Evolutionary conservation across 2,329 filamentous ascomycete genomes (phyloP).

Genomic region (Stylonectria norvegica): DNA sequence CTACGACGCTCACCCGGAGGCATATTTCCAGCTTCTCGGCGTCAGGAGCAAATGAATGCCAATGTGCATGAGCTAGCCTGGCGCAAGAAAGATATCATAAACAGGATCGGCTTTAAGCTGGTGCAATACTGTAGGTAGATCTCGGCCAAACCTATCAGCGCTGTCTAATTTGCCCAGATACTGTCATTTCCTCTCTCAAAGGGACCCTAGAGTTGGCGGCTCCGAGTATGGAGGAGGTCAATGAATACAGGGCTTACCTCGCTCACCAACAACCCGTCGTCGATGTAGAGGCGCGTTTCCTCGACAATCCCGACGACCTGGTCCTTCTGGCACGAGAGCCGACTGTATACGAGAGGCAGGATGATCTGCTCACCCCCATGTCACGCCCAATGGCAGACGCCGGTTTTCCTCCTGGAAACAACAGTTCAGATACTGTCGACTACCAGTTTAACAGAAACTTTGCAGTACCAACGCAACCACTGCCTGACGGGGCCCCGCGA

Average conservation of each 20-base stretch:
- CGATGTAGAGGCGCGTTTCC: constrained; percentile 57
- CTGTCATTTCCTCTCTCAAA: constrained; percentile 57
- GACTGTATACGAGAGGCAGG: no score
- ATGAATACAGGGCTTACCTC: constrained; percentile 53
- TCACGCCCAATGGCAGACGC: neutral
- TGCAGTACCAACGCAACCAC: neutral
- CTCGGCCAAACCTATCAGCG: neutral
- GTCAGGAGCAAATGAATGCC: constrained; percentile 53
- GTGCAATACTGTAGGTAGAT: constrained; percentile 60
- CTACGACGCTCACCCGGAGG: constrained; percentile 40
- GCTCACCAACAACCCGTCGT: constrained; percentile 52
- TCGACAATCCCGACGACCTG: constrained; percentile 54
- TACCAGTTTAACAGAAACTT: no score
- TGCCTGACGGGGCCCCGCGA: neutral
- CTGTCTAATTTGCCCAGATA: constrained; percentile 40
- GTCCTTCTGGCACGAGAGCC: no score
- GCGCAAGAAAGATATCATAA: constrained; percentile 58
- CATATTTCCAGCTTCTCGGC: constrained; percentile 56
- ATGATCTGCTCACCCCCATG: no score
- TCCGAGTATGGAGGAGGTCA: constrained; percentile 47
- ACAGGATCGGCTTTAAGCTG: constrained; percentile 62
- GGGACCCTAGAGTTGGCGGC: constrained; percentile 47
- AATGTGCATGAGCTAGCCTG: constrained; percentile 56
- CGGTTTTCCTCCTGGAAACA: neutral
- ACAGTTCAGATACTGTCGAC: neutral